A percentile compares a stretch with the other conserved stretches of the same genome.
Evolutionary conservation across 371 early-diverging fungal species (phyloP).

Genomic region (Mortierella sp.): DNA sequence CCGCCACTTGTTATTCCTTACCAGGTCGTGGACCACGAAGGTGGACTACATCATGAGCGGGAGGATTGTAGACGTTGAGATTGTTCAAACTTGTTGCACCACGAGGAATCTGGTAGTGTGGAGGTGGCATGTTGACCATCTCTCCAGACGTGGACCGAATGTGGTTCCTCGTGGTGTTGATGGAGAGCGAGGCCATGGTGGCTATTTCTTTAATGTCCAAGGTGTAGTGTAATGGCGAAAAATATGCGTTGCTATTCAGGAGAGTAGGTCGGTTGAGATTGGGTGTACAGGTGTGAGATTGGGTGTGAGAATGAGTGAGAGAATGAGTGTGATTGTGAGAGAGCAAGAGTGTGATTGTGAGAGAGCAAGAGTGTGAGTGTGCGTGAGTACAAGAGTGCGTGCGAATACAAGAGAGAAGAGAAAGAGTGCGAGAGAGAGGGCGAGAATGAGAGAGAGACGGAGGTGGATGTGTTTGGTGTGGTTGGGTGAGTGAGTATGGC

Average conservation of each 20-base stretch:
- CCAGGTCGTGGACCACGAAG: conserved; percentile 39
- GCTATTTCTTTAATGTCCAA: conserved; percentile 2
- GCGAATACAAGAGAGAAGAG: too few relatives aligned
- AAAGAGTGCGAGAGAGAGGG: too few relatives aligned
- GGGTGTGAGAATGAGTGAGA: background rate
- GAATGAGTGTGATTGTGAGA: background rate
- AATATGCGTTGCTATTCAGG: background rate
- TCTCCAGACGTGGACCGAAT: conserved; percentile 54
- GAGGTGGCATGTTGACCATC: conserved; percentile 44
- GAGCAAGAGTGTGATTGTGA: too few relatives aligned
- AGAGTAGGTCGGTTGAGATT: background rate
- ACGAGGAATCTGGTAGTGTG: conserved; percentile 53
- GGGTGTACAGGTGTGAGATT: background rate
- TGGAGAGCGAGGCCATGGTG: conserved; percentile 55
- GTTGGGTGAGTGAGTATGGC: too few relatives aligned
- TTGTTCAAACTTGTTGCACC: conserved; percentile 54
- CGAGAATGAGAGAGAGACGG: too few relatives aligned
- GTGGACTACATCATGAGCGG: conserved; percentile 17
- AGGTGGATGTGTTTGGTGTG: too few relatives aligned
- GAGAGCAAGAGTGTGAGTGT: background rate
- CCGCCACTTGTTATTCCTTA: conserved; percentile 6
- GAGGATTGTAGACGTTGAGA: conserved; percentile 31
- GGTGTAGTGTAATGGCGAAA: background rate
- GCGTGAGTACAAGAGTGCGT: background rate
- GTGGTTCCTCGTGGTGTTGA: conserved; percentile 55